These are phyloP conservation scores for Leccinum imitatum DNA, from an alignment of 768 basidiomycete genomes.

Conservation along the genomic window DNA sequence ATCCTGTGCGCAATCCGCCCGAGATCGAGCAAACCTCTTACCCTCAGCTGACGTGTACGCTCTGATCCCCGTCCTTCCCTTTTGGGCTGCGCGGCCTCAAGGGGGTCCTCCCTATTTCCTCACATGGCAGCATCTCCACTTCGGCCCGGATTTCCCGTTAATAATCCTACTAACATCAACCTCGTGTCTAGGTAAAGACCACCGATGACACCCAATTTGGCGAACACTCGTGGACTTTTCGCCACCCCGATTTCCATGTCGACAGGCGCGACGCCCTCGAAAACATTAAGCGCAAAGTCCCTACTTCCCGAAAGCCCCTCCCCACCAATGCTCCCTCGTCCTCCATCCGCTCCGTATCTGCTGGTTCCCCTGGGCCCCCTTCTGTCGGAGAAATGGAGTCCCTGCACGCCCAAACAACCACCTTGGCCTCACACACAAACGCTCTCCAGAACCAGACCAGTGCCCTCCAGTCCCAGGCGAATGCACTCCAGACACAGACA, in stretches of 20 bases:
- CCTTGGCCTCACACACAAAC: slow-evolving; percentile 31
- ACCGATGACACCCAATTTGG: slow-evolving; percentile 76
- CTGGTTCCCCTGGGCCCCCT: slow-evolving; percentile 28
- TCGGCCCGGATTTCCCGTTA: slow-evolving; percentile 5
- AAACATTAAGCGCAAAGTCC: slow-evolving; percentile 64
- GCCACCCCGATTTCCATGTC: slow-evolving; percentile 52
- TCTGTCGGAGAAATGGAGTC: slow-evolving; percentile 27
- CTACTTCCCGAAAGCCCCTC: slow-evolving; percentile 34
- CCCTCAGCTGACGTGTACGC: background rate
- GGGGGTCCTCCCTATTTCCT: slow-evolving; percentile 4
- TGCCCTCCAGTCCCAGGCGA: slow-evolving; percentile 28
- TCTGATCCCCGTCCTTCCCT: slow-evolving; percentile 13
- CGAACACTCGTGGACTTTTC: slow-evolving; percentile 56
- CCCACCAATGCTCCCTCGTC: slow-evolving; percentile 29
- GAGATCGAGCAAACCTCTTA: slow-evolving; percentile 14
- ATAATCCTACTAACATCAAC: background rate
- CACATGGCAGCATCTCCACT: background rate
- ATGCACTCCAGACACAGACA: slow-evolving; percentile 29
- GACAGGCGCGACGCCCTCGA: slow-evolving; percentile 56
- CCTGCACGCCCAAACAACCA: slow-evolving; percentile 29
- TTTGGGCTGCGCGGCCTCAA: slow-evolving; percentile 14
- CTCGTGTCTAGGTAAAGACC: slow-evolving; percentile 62
- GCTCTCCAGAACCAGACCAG: slow-evolving; percentile 32
- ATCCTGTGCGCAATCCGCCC: slow-evolving; percentile 13
- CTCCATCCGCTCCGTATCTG: slow-evolving; percentile 26